Base-by-base conservation (phyloP, 139 green algal species). In the Axilococcus clingmanii region DNA sequence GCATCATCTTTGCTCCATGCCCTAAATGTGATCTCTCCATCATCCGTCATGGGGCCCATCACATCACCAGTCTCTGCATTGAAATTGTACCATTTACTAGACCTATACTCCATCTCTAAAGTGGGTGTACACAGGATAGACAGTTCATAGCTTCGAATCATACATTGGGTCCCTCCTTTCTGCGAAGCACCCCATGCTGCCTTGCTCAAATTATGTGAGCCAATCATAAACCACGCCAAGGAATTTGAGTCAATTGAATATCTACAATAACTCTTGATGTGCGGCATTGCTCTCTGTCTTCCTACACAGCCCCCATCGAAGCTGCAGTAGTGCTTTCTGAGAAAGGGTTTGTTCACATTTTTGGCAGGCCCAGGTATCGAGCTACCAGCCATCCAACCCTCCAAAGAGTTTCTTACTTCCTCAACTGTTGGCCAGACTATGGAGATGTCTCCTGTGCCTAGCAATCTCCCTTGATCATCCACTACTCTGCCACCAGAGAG, bases 141-240 rank as follows among this genome's bases (percentile, higher is more conserved):
- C 28, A 94, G 62, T 78, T 94, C 85, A 56, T 90, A 94, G 9
- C 47, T 73, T 3, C 62, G 53, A 2, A 89, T 48, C 43, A 69
- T 55, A 12, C 74, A 63, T 49, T 71, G 51, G 23, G 32, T 57
- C 31, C 20, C 23, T 57, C 15, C 36, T 48, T 0, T 86, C 83
- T 49, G 86, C 69, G 34, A 91, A 66, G 35, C 49, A 3, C 86
- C 86, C 86, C 86, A 94, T 1, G 86, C 86, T 3, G 85, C 85
- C 59, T 89, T 87, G 55, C 56, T 79, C 23, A 94, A 66, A 66
- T 94, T 94, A 55, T 87, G 75, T 4, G 51, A 78, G 4, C 59
- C 61, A 5, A 89, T n/a, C 3, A 82, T 34, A 4, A 81, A 43
- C 77, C 74, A 94, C 1, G 74, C 65, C 47, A 91, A 22, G 43